Percentiles rank a stretch among this genome's conserved stretches.
phyloP scores from a whole-genome alignment of 129 eudicot species.

The Kitagawia praeruptora region DNA sequence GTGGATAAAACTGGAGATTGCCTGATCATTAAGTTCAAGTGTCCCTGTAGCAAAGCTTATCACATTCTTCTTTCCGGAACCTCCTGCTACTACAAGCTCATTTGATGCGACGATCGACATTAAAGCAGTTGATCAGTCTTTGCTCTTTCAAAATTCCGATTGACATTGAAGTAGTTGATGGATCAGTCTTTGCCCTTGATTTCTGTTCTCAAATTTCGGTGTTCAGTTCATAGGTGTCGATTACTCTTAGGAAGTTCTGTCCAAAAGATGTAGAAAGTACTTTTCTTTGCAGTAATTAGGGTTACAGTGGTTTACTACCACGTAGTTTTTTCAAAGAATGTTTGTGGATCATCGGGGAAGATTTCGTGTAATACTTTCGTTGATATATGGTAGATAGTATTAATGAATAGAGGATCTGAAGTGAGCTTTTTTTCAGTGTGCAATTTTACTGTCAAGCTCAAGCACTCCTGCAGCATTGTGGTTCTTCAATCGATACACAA shows the following conservation, averaged over 20 bases:
- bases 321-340: background rate
- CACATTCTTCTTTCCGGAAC: slow-evolving; percentile 18
- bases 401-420: background rate
- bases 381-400: background rate
- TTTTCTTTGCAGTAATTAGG: background rate
- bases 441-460: background rate
- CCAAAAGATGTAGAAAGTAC: background rate
- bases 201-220: background rate
- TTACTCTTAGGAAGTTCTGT: background rate
- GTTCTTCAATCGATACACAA: background rate
- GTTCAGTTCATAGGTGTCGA: background rate
- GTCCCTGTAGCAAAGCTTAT: slow-evolving; percentile 28
- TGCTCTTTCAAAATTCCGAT: background rate
- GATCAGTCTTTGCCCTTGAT: background rate
- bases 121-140: background rate
- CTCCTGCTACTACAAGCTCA: slow-evolving; percentile 23
- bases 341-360: background rate
- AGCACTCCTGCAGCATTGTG: background rate
- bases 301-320: background rate
- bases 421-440: background rate
- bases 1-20: slow-evolving; percentile 16
- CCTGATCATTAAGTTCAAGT: slow-evolving; percentile 20
- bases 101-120: background rate
- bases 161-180: background rate
- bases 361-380: background rate